Conservation (phyloP, 176 grass and related monocot species). For the Triticum urartu region DNA sequence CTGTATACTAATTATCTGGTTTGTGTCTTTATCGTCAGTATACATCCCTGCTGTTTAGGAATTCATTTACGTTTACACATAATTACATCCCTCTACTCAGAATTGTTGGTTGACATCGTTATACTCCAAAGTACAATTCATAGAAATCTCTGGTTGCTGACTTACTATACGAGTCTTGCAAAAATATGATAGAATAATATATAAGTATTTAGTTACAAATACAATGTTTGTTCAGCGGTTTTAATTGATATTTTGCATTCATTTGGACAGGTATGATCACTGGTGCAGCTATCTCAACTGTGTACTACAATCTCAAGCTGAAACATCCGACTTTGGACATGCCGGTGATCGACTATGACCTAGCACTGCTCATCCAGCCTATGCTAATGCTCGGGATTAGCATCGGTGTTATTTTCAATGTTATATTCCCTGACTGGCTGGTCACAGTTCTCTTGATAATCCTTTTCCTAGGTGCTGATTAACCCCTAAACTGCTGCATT, state of each 20-base stretch:
- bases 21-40: neutral
- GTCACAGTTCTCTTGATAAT: slow-evolving; percentile 82
- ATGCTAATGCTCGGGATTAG: slow-evolving; percentile 98
- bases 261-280: slow-evolving; percentile 78
- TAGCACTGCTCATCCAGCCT: slow-evolving; percentile 82
- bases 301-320: slow-evolving; percentile 87
- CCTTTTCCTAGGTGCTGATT: slow-evolving; percentile 74
- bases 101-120: slow-evolving; percentile 14
- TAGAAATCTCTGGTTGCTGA: neutral
- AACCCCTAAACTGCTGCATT: neutral
- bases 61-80: neutral
- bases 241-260: slow-evolving; percentile 14
- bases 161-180: neutral
- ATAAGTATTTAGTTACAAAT: neutral
- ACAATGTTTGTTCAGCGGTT: neutral
- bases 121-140: neutral
- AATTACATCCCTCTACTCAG: neutral
- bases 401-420: slow-evolving; percentile 89
- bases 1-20: neutral
- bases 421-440: slow-evolving; percentile 90
- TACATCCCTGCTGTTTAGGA: neutral
- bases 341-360: slow-evolving; percentile 88
- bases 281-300: slow-evolving; percentile 74
- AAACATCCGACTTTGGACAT: slow-evolving; percentile 79
- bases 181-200: neutral